These are phyloP conservation scores for Cryptococcus neoformans DNA, from an alignment of 1,284 basidiomycete species.

Conservation along the genomic window DNA sequence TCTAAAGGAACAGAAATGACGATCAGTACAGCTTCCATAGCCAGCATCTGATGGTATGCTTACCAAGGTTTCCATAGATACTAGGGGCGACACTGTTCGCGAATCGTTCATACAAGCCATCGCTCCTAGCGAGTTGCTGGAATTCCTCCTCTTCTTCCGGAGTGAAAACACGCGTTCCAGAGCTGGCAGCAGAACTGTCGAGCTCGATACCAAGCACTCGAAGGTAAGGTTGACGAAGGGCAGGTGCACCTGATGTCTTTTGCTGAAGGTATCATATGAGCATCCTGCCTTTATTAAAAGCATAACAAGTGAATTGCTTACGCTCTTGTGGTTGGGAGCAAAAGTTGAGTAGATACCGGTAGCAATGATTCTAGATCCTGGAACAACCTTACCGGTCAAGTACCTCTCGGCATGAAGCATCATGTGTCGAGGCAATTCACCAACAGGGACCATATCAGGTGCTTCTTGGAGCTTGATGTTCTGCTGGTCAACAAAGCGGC, in stretches of 20 bases:
- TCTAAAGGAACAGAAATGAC: slow-evolving; percentile 54
- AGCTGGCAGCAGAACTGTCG: slow-evolving; percentile 60
- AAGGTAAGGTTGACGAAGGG: slow-evolving; percentile 91
- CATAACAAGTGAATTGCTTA: slow-evolving; percentile 47
- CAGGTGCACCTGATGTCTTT: slow-evolving; percentile 63
- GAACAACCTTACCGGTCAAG: slow-evolving; percentile 86
- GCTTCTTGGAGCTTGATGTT: slow-evolving; percentile 97
- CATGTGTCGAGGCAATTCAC: slow-evolving; percentile 96
- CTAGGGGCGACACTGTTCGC: slow-evolving; percentile 92
- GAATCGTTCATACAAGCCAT: slow-evolving; percentile 92
- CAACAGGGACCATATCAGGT: slow-evolving; percentile 99
- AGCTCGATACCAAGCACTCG: slow-evolving; percentile 90
- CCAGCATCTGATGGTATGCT: slow-evolving; percentile 18
- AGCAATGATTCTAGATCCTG: slow-evolving; percentile 88
- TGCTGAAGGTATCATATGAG: slow-evolving; percentile 55
- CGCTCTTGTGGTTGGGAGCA: slow-evolving; percentile 71
- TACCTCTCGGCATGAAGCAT: slow-evolving; percentile 83
- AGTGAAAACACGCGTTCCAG: slow-evolving; percentile 69
- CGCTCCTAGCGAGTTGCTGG: slow-evolving; percentile 79
- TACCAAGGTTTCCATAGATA: slow-evolving; percentile 92
- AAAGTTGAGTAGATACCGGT: slow-evolving; percentile 98
- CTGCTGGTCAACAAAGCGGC: slow-evolving; percentile 93
- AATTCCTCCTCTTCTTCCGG: slow-evolving; percentile 98
- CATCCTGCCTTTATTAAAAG: no score
- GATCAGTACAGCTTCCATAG: background rate